Evolutionary conservation across 331 rosid genomes (phyloP), one percentile per base, ranked within the genome.

Genomic region (Arachis monticola): DNA sequence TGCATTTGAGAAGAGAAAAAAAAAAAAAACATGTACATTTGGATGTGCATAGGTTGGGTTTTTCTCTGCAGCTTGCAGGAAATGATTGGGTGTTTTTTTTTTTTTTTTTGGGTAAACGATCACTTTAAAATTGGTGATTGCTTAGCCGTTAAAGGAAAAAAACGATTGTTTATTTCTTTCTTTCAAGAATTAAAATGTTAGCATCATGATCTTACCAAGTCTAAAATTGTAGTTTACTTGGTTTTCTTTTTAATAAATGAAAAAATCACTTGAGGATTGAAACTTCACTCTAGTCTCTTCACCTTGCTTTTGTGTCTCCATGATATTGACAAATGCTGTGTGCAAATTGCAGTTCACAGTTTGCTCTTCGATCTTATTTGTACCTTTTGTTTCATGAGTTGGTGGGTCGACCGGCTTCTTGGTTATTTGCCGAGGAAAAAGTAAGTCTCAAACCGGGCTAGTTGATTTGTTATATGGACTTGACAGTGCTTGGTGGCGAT

Each of bases 331-430:
- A 45, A 61, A 53, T 74, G 61, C 5, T 32, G 45, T 47, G 44
- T 80, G 79, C 68, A 13, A 71, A 67, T 76, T 92, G 85, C 97
- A 95, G 99, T 83, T 90, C 99, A 42, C 90, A 92, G 90, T 95
- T 90, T 86, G 97, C 97, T 60, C 99, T 95, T 47, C 86, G 99
- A 57, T 95, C 99, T 0, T 95, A 95, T 87, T 82, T 90, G 57
- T 95, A 95, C 87, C 87, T 90, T 81, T 69, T 86, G 66, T 87
- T 95, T 81, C 99, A 95, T 84, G 97, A 88, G 72, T 72, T 92
- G 68, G 96, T 95, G 85, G 99, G 87, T 51, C 86, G 81, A 44
- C 99, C 97, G 46, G 97, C 97, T 81, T 82, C 92, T 6, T 95
- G 89, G 96, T 72, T 87, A 72, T 95, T 79, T 74, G 82, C 74